Percentiles rank a stretch among this genome's conserved stretches.
phyloP scores from a whole-genome alignment of 345 rosid genomes.

The Leavenworthia alabamica region DNA sequence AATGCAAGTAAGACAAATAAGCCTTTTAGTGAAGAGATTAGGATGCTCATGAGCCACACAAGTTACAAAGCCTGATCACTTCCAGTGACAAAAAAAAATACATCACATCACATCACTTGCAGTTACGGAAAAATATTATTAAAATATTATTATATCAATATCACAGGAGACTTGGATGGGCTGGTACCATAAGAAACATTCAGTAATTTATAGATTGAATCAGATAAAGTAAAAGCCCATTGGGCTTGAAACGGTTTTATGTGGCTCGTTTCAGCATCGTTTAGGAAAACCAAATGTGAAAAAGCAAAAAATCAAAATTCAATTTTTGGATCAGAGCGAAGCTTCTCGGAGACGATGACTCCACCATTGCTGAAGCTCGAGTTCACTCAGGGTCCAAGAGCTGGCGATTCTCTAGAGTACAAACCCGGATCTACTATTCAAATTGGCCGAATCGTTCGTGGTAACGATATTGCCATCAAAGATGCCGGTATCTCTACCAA shows the following conservation, averaged over 20 bases:
- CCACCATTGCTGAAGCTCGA: constrained; percentile 40
- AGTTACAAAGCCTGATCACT: not conserved
- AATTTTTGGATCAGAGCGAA: not conserved
- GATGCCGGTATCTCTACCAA: constrained; percentile 80
- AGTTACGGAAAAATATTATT: not conserved
- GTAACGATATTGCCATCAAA: constrained; percentile 58
- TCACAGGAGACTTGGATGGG: not conserved
- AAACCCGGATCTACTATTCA: constrained; percentile 42
- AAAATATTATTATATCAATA: not conserved
- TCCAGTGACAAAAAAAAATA: not conserved
- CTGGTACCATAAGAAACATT: not conserved
- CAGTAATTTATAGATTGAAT: not conserved
- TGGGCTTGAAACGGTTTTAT: not conserved
- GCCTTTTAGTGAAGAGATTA: constrained; percentile 15
- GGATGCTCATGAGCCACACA: constrained; percentile 19
- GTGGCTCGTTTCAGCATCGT: not conserved
- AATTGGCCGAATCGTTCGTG: constrained; percentile 68
- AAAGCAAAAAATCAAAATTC: constrained; percentile 9
- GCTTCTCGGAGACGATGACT: constrained; percentile 32
- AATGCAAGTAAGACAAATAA: constrained; percentile 10
- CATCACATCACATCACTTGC: not conserved
- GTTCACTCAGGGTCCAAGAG: constrained; percentile 55
- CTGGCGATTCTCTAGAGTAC: constrained; percentile 56
- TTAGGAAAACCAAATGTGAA: too few species aligned
- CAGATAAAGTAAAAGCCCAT: not conserved